Conservation (phyloP, 192 early-diverging fungal genomes). For the Dissophora globulifera region DNA sequence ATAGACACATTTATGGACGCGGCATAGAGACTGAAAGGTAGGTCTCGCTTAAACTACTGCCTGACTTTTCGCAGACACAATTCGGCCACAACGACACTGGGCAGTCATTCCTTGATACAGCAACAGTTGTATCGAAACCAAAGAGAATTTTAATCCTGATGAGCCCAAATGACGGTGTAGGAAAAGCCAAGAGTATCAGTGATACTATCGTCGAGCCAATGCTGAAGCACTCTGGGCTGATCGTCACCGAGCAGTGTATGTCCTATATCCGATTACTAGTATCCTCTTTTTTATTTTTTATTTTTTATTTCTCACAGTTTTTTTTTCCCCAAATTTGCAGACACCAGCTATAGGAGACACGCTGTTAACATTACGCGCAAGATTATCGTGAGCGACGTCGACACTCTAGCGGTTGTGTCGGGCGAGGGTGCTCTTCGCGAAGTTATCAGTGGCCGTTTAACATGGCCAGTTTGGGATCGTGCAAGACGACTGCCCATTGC, state of each 20-base stretch:
- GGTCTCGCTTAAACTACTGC: neutral
- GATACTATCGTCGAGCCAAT: slow-evolving; percentile 40
- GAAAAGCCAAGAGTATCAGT: slow-evolving; percentile 29
- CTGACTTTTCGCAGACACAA: neutral
- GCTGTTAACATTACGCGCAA: slow-evolving; percentile 43
- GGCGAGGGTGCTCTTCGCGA: slow-evolving; percentile 64
- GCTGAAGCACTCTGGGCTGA: slow-evolving; percentile 34
- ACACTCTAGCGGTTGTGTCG: slow-evolving; percentile 32
- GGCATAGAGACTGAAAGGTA: slow-evolving; percentile 25
- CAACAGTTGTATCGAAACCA: slow-evolving; percentile 29
- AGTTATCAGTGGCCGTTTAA: slow-evolving; percentile 57
- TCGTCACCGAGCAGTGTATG: slow-evolving; percentile 29
- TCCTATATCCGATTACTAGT: no score
- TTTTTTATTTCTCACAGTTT: neutral
- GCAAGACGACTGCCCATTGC: slow-evolving; percentile 33
- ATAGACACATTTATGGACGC: slow-evolving; percentile 8
- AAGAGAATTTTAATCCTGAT: slow-evolving; percentile 19
- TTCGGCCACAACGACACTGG: no score
- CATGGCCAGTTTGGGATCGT: slow-evolving; percentile 30
- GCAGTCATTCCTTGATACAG: no score
- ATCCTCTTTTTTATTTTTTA: no score
- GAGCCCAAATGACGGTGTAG: slow-evolving; percentile 35
- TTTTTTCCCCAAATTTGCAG: slow-evolving; percentile 4
- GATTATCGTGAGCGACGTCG: slow-evolving; percentile 16
- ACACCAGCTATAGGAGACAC: slow-evolving; percentile 39